These are phyloP conservation scores for Aspergillus calidoustus DNA, from an alignment of 2,329 filamentous ascomycete genomes.

Conservation along the genomic window DNA sequence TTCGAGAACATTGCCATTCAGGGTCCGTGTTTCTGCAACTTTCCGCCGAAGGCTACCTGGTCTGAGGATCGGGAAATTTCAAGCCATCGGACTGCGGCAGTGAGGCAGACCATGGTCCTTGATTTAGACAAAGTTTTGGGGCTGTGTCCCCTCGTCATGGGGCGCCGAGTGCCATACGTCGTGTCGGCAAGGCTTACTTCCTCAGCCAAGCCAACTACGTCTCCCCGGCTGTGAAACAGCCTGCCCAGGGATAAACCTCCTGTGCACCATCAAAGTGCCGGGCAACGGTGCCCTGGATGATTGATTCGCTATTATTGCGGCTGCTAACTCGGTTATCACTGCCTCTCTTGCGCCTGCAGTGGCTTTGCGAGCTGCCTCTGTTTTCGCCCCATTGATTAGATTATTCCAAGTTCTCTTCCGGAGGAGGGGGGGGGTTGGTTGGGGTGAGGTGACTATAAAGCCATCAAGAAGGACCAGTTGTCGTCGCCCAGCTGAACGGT, in stretches of 20 bases:
- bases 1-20: slow-evolving; percentile 5
- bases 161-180: not conserved
- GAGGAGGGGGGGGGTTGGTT: too few relatives aligned
- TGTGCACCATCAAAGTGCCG: not conserved
- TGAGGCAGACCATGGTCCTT: not conserved
- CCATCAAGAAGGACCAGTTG: not conserved
- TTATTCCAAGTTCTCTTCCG: not conserved
- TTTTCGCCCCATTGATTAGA: not conserved
- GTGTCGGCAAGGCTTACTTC: slow-evolving; percentile 2
- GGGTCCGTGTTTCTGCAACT: not conserved
- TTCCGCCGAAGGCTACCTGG: not conserved
- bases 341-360: not conserved
- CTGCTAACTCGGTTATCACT: not conserved
- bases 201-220: not conserved
- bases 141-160: slow-evolving; percentile 8
- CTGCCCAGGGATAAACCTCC: not conserved
- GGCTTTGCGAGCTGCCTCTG: not conserved
- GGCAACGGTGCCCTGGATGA: not conserved
- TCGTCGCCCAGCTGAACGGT: not conserved
- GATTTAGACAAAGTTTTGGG: not conserved
- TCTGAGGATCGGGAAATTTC: not conserved
- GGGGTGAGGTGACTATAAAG: not conserved
- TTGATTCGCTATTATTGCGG: not conserved
- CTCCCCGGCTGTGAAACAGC: not conserved
- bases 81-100: not conserved